A percentile compares a stretch with the other conserved stretches of the same genome.
Evolutionary conservation across 129 eudicot species (phyloP).

Genomic region (Arctium minus): DNA sequence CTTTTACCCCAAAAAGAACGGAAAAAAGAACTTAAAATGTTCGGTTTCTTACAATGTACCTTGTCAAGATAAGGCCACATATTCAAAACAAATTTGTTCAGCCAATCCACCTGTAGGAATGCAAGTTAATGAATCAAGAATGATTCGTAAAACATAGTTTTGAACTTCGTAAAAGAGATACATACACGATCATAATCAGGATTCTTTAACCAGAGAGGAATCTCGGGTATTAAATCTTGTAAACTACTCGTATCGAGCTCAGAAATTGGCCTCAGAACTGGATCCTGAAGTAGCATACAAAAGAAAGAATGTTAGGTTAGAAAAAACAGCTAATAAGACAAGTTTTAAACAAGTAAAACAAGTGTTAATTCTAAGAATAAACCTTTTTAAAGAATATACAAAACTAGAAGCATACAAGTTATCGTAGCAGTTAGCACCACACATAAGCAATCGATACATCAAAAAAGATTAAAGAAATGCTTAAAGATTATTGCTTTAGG

Average conservation of each 20-base stretch:
- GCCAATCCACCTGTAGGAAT: slow-evolving; percentile 74
- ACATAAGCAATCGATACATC: not conserved
- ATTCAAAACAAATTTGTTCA: slow-evolving; percentile 52
- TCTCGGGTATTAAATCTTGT: slow-evolving; percentile 63
- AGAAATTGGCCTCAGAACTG: slow-evolving; percentile 43
- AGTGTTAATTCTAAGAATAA: not conserved
- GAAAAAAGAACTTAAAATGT: not conserved
- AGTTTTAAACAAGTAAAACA: slow-evolving; percentile 11
- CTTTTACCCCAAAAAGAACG: not conserved
- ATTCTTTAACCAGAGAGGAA: slow-evolving; percentile 88
- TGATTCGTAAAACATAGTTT: not conserved
- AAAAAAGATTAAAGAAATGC: not conserved
- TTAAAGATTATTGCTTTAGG: not conserved
- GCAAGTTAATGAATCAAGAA: not conserved
- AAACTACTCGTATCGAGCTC: slow-evolving; percentile 53
- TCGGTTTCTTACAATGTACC: slow-evolving; percentile 43
- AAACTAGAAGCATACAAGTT: slow-evolving; percentile 10
- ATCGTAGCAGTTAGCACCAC: not conserved
- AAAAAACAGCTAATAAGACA: slow-evolving; percentile 22
- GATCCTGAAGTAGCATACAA: slow-evolving; percentile 48
- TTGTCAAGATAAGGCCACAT: slow-evolving; percentile 95
- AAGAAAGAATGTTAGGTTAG: not conserved
- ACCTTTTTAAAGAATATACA: slow-evolving; percentile 3
- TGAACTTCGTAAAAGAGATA: not conserved
- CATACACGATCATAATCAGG: slow-evolving; percentile 91